Evolutionary conservation across 2,329 filamentous ascomycete species (phyloP).

Genomic region (Apiospora kogelbergensis): DNA sequence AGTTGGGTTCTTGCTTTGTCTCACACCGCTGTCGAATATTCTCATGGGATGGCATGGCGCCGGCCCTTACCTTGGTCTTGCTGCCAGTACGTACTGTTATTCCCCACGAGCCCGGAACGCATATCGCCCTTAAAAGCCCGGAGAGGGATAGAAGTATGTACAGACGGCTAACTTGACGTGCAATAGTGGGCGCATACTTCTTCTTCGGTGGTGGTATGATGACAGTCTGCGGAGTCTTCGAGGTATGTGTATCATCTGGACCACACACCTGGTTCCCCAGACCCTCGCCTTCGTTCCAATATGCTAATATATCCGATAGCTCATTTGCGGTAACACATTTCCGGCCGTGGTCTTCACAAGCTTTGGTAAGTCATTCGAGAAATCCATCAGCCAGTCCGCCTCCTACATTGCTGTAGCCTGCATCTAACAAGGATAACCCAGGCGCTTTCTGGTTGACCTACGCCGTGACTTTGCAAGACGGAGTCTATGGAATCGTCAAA

Average conservation of each 20-base stretch:
- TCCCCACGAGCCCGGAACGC: neutral
- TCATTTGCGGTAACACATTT: neutral
- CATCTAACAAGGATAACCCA: neutral
- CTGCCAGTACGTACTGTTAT: neutral
- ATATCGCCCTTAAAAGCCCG: neutral
- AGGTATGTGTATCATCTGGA: neutral
- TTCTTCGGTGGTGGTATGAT: neutral
- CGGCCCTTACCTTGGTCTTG: neutral
- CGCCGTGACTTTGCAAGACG: neutral
- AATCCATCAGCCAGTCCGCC: too few relatives aligned
- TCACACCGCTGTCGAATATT: neutral
- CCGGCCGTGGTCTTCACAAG: neutral
- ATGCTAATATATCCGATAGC: neutral
- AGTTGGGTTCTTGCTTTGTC: neutral
- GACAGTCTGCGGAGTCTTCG: neutral
- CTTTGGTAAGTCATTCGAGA: neutral
- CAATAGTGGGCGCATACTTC: neutral
- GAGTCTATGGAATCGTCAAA: neutral
- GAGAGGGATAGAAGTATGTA: neutral
- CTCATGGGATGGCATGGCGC: conserved; percentile 4
- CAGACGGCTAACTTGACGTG: neutral
- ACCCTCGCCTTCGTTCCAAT: neutral
- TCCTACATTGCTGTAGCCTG: neutral
- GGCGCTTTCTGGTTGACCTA: conserved; percentile 6
- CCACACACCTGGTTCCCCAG: neutral